These are phyloP conservation scores for Filobasidium wieringae DNA, from an alignment of 768 basidiomycete species.

Conservation along the genomic window DNA sequence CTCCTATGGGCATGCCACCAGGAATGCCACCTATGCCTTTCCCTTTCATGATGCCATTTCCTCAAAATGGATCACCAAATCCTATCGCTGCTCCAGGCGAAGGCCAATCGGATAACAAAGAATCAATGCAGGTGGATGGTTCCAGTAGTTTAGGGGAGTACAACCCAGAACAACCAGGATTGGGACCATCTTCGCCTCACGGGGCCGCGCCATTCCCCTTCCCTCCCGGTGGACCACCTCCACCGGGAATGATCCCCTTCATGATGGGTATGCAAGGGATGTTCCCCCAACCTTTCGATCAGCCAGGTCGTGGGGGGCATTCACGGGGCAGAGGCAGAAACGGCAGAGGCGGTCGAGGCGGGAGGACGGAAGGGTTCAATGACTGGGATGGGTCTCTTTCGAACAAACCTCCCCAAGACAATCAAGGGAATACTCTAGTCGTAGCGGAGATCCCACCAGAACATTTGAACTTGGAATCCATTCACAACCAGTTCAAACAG, in stretches of 20 bases:
- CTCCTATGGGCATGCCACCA: not conserved
- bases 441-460: constrained; percentile 89
- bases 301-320: constrained; percentile 14
- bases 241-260: constrained; percentile 6
- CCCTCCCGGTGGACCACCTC: not conserved
- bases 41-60: constrained; percentile 10
- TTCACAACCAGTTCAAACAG: constrained; percentile 80
- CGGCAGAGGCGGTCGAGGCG: constrained; percentile 17
- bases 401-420: constrained; percentile 30
- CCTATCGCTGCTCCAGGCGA: no score
- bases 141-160: not conserved
- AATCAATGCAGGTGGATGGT: constrained; percentile 1
- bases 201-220: not conserved
- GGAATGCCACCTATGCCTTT: constrained; percentile 1
- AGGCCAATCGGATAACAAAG: no score
- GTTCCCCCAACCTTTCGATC: constrained; percentile 20
- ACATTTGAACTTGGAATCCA: constrained; percentile 60
- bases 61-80: no score
- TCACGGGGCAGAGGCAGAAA: constrained; percentile 19
- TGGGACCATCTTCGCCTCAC: not conserved
- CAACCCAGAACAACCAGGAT: constrained; percentile 7
- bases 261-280: constrained; percentile 38
- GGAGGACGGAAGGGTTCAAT: constrained; percentile 10
- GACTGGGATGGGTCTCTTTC: constrained; percentile 16
- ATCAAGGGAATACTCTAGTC: constrained; percentile 46